Evolutionary conservation across 2,329 filamentous ascomycete genomes (phyloP).

Genomic region (Beauveria medogensis): DNA sequence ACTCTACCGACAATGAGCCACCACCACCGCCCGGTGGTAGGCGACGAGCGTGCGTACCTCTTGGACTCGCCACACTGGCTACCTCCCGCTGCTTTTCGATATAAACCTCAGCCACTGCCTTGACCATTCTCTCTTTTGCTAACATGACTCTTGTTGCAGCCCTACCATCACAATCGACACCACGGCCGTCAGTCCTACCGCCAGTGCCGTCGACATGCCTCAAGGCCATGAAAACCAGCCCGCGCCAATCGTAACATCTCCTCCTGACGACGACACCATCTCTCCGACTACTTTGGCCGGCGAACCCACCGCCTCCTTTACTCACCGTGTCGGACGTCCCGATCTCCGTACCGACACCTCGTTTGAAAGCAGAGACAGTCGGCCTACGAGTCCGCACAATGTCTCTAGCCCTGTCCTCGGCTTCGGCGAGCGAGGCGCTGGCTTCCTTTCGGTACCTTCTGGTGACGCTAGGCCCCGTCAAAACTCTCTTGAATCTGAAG

Average conservation of each 20-base stretch:
- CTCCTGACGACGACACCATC: slow-evolving; percentile 32
- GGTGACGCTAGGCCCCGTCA: slow-evolving; percentile 49
- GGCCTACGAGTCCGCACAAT: slow-evolving; percentile 66
- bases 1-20: slow-evolving; percentile 15
- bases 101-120: neutral
- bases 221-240: slow-evolving; percentile 18
- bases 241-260: slow-evolving; percentile 24
- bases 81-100: neutral
- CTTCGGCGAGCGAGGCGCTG: slow-evolving; percentile 39
- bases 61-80: slow-evolving; percentile 5
- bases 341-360: slow-evolving; percentile 49
- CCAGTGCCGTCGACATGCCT: slow-evolving; percentile 22
- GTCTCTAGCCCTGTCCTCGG: slow-evolving; percentile 48
- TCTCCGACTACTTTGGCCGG: slow-evolving; percentile 33
- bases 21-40: slow-evolving; percentile 18
- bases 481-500: slow-evolving; percentile 62
- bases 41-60: slow-evolving; percentile 30
- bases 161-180: slow-evolving; percentile 50
- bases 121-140: neutral
- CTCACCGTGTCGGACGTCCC: slow-evolving; percentile 19
- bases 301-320: slow-evolving; percentile 18
- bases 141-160: slow-evolving; percentile 20
- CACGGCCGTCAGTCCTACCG: slow-evolving; percentile 29
- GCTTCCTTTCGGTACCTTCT: slow-evolving; percentile 60
- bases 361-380: slow-evolving; percentile 58